Evolutionary conservation across 1,139 yeast genomes (phyloP), one percentile per base, ranked within the genome.

Genomic region (Hanseniaspora sp.): DNA sequence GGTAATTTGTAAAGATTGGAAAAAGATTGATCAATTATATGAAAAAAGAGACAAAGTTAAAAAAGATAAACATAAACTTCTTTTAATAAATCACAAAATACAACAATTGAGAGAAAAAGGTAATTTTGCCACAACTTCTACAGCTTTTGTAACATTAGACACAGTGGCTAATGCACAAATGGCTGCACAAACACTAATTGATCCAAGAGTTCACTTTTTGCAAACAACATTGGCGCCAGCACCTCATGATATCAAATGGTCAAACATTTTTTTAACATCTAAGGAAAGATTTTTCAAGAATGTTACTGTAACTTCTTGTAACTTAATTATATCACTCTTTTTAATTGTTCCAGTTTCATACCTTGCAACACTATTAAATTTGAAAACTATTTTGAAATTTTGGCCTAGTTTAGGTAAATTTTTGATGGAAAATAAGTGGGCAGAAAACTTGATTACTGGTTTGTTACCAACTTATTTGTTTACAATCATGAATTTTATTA

Each of bases 1-100:
- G 11, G 81, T 84, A 2, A 78, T 92, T 7, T 94, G 95, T 58
- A 74, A 87, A 57, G 90, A 90, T 64, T 92, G 97, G 96, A 77
- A 77, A 13, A 76, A 74, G 33, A 71, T 92, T 55, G 87, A 87
- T 60, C 64, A 68, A 42, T 69, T 92, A 34, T 84, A 83, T 66
- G 77, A 75, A 53, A 71, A 77, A 57, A 74, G 97, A 42, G 72
- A 74, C 44, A 60, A 65, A 23, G 69, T 85, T 1, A 63, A 88
- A 17, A 67, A 73, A 44, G 75, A 74, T 56, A 75, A 73, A 18
- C 72, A 76, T 6, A 51, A 51, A 37, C 18, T 43, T 2, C 9
- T 7, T 5, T 34, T 51, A 28, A 69, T 83, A 13, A 90, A 83
- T 62, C 74, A 74, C 55, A 86, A 82, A 61, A 83, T 83, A 33